Evolutionary conservation across 768 basidiomycete genomes (phyloP), one percentile per base, ranked within the genome.

Genomic region (Mycena floridula): DNA sequence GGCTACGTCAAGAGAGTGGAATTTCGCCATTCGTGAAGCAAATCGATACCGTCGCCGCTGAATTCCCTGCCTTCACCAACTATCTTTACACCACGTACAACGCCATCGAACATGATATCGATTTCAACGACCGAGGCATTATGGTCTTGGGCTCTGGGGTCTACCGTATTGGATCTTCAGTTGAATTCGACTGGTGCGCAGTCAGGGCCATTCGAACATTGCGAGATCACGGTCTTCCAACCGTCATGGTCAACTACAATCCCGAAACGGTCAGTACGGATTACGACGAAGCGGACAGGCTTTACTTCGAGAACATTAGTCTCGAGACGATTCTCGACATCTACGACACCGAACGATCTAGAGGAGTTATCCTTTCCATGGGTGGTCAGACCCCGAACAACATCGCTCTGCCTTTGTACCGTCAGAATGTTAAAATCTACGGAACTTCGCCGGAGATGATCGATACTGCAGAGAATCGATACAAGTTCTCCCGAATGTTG

Each of bases 121-220:
- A 69, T 5, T 99, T 99, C 69, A 65, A 82, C 40, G 96, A 99
- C 59, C 77, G 85, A 46, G 96, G 95, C 51, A 84, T 98, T 49
- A 95, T 98, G 80, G 96, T 98, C 3, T 76, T 98, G 32, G 96
- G 96, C 25, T 98, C 95, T 12, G 96, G 96, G 46, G 95, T 97
- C 2, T 99, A 99, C 66, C 85, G 96, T 43, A 99, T 99, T 53
- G 95, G 96, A 15, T 98, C 95, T 2, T 97, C 94, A 4, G 95
- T 99, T 64, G 95, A 99, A 68, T 98, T 99, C 67, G 95, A 98
- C 62, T 99, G 95, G 95, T 98, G 95, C 63, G 96, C 95, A 13
- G 95, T 99, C 43, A 85, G 94, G 40, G 92, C 94, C 25, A 98
- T 98, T 60, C 74, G 95, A 54, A 98, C 96, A 0, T 74, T 99